Base-by-base conservation (phyloP, 306 rosid genomes). In the Sphenostylis stenocarpa region DNA sequence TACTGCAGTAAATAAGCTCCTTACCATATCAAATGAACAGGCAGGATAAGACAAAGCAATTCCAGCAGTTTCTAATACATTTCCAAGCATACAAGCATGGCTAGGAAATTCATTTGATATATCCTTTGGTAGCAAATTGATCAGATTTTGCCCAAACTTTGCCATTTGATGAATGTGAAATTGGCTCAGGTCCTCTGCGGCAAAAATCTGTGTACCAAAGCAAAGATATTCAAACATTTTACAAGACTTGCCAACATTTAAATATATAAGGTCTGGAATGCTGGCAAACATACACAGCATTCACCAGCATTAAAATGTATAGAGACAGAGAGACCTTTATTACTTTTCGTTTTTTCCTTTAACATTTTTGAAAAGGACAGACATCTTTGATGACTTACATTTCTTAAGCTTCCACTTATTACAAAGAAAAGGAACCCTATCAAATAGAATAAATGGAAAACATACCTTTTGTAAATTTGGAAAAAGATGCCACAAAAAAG, bases 71-170 rank as follows among this genome's bases (percentile, higher is more conserved):
- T 60, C 67, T 31, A 60, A 60, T 29, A 60, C 12, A 60, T 60
- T 60, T 60, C 67, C 67, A 60, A 60, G 67, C 67, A 60, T 60
- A 29, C 67, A 60, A 0, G 43, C 67, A 60, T 31, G 38, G 67
- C 67, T 60, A 16, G 67, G 67, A 60, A 60, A 60, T 29, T 60
- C 67, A 31, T 29, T 60, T 60, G 67, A 60, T 60, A 60, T 60
- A 60, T 60, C 67, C 67, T 60, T 60, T 29, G 43, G 67, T 29
- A 60, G 67, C 12, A 60, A 60, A 31, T 31, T 60, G 67, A 60
- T 60, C 13, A 60, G 6, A 29, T 60, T 60, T 29, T 60, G 67
- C 43, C 67, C 67, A 60, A 60, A 60, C 9, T 6, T 31, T 60
- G 67, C 67, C 67, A 60, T 29, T 60, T 60, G 67, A 60, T 31